Conservation (phyloP, 306 rosid species). For the Vigna hirtella region DNA sequence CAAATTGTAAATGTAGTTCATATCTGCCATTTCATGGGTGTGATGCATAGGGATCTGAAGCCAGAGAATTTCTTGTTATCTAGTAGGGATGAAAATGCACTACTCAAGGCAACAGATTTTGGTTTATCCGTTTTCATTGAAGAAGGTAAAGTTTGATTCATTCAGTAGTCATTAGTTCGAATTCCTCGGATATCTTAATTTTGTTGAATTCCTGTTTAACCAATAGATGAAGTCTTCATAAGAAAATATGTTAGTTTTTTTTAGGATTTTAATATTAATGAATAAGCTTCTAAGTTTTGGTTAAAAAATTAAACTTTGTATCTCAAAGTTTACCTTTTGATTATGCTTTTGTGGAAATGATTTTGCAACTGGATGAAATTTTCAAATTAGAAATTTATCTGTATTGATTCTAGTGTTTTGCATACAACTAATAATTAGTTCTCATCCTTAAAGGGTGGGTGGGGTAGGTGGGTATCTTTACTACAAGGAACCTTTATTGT, state of each 20-base stretch:
- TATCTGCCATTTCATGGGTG: conserved; percentile 92
- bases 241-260: neutral
- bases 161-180: neutral
- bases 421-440: neutral
- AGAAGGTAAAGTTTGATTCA: conserved; percentile 64
- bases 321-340: conserved; percentile 2
- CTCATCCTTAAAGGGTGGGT: conserved; percentile 18
- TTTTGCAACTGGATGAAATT: conserved; percentile 7
- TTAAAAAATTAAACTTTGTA: neutral
- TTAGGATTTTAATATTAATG: conserved; percentile 22
- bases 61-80: conserved; percentile 95
- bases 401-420: conserved; percentile 8
- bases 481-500: conserved; percentile 7
- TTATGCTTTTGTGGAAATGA: neutral
- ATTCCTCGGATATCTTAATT: conserved; percentile 2
- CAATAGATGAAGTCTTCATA: neutral
- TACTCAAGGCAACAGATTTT: conserved; percentile 90
- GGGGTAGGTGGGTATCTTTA: conserved; percentile 24
- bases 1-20: conserved; percentile 87
- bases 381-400: conserved; percentile 7
- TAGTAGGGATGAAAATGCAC: conserved; percentile 74
- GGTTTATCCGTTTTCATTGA: conserved; percentile 92
- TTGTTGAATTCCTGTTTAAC: neutral
- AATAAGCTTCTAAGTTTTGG: conserved; percentile 3
- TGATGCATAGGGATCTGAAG: conserved; percentile 93